Conservation (phyloP, 2,329 filamentous ascomycete genomes). For the Nothophoma quercina region DNA sequence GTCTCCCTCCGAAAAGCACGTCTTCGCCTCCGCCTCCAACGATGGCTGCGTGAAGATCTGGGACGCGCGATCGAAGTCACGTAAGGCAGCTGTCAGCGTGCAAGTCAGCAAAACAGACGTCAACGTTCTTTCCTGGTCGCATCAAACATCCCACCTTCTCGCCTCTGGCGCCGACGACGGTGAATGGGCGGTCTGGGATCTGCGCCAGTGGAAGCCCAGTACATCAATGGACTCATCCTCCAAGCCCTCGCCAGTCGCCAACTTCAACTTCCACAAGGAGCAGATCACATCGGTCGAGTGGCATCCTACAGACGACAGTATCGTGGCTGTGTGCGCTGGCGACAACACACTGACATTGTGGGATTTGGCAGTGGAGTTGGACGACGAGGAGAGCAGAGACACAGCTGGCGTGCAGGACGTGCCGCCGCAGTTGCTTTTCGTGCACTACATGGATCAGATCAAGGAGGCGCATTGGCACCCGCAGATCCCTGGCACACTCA, state of each 20-base stretch:
- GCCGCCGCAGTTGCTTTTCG: conserved; percentile 92
- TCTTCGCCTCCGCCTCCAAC: conserved; percentile 92
- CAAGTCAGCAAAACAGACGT: conserved; percentile 85
- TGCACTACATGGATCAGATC: conserved; percentile 93
- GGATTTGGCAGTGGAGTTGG: conserved; percentile 95
- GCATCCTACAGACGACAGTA: conserved; percentile 97
- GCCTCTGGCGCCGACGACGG: conserved; percentile 94
- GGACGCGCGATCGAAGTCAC: conserved; percentile 91
- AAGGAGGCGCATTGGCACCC: conserved; percentile 98
- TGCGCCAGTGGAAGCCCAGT: conserved; percentile 88
- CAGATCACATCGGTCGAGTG: conserved; percentile 96
- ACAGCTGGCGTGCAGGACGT: conserved; percentile 88
- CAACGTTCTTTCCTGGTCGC: conserved; percentile 96
- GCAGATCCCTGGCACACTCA: conserved; percentile 87
- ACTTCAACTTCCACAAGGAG: conserved; percentile 94
- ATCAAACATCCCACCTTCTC: conserved; percentile 84
- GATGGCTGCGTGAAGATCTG: conserved; percentile 96
- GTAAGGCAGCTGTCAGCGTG: conserved; percentile 85
- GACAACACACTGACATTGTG: conserved; percentile 95
- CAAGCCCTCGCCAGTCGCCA: conserved; percentile 81
- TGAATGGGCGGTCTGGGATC: conserved; percentile 94
- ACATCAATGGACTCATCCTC: conserved; percentile 55
- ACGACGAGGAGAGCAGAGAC: conserved; percentile 95
- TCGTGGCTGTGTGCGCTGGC: conserved; percentile 88
- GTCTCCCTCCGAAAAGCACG: conserved; percentile 90